These are phyloP conservation scores for Talaromyces rugulosus DNA, from an alignment of 2,329 filamentous ascomycete genomes.

Conservation along the genomic window DNA sequence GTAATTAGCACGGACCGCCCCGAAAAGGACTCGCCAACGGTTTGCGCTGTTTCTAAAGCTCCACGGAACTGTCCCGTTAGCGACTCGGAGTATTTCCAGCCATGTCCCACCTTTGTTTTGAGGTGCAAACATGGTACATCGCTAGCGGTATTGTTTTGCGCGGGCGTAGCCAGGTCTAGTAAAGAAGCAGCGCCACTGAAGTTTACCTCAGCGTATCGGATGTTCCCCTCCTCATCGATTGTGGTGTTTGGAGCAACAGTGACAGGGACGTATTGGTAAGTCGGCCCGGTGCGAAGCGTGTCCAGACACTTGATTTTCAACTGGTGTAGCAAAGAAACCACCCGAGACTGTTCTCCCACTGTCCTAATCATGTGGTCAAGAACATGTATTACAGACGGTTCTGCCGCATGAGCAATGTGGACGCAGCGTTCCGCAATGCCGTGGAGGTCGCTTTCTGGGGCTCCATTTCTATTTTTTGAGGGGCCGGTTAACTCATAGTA, in stretches of 20 bases:
- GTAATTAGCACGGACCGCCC: conserved; percentile 98
- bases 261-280: background rate
- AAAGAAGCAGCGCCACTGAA: background rate
- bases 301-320: conserved; percentile 99
- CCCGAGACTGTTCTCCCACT: background rate
- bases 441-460: too few relatives aligned
- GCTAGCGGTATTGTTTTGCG: background rate
- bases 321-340: conserved; percentile 80
- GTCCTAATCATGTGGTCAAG: background rate
- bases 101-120: conserved; percentile 92
- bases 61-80: conserved; percentile 89
- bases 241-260: background rate
- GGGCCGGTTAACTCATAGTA: conserved; percentile 90
- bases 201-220: conserved; percentile 1
- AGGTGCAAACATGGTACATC: conserved; percentile 84
- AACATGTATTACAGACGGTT: background rate
- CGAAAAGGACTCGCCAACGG: conserved; percentile 72
- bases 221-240: background rate
- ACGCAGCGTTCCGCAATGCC: conserved; percentile 92
- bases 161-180: background rate
- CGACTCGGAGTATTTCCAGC: conserved; percentile 99
- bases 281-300: conserved; percentile 55
- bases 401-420: conserved; percentile 54
- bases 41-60: conserved; percentile 82
- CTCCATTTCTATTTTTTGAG: too few relatives aligned